Percentiles rank a stretch among this genome's conserved stretches.
Conservation (phyloP, 306 rosid genomes). For the Senna tora region DNA sequence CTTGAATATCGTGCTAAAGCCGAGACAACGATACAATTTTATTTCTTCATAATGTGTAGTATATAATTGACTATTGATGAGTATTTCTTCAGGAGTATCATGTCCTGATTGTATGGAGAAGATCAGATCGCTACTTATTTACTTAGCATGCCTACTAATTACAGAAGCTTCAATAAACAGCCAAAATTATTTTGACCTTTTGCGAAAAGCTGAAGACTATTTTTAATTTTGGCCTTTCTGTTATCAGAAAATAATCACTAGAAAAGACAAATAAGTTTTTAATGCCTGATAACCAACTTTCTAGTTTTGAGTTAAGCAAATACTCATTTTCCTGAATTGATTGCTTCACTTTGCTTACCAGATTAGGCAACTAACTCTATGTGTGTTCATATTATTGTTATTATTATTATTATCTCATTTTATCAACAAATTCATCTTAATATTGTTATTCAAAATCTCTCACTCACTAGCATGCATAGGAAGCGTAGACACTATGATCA, state of each 20-base stretch:
- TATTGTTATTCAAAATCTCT: no score
- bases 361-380: not conserved
- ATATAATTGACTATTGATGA: not conserved
- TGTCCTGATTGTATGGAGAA: not conserved
- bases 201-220: not conserved
- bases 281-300: slow-evolving; percentile 28
- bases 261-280: not conserved
- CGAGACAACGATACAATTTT: not conserved
- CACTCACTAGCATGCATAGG: no score
- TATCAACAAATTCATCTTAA: not conserved
- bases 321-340: slow-evolving; percentile 6
- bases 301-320: slow-evolving; percentile 18
- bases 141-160: not conserved
- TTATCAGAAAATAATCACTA: no score
- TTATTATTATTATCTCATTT: slow-evolving; percentile 24
- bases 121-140: not conserved
- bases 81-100: not conserved
- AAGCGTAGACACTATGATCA: no score
- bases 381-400: no score
- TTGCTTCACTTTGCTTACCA: slow-evolving; percentile 21
- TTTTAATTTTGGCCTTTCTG: no score
- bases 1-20: slow-evolving; percentile 31
- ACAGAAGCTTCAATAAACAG: not conserved
- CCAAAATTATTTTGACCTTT: slow-evolving; percentile 16
- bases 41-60: not conserved